Base-by-base conservation (phyloP, 176 grass and related monocot species). In the Neostapfia colusana region DNA sequence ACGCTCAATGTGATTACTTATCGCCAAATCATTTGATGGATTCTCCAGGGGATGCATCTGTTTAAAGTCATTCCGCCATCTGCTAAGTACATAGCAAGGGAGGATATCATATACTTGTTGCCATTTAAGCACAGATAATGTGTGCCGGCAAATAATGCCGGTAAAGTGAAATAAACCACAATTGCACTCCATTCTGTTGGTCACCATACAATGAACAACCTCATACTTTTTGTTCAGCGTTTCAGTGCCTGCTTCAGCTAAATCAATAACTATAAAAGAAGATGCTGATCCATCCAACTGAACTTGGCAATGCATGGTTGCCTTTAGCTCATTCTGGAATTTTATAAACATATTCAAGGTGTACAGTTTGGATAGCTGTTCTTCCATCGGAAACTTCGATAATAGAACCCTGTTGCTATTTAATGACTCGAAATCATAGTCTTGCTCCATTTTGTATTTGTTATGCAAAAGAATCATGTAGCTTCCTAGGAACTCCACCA, bases 61-160 rank as follows among this genome's bases (percentile, higher is more conserved):
- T 51, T 87, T 93, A 78, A 68, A 93, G 65, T 93, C 85, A 65
- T 26, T 77, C 62, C 85, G 83, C 91, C 87, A 90, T 57, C 91
- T 89, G 42, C 79, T 73, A 69, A 93, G 85, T 43, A 90, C 82
- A 71, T 90, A 93, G 46, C 85, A 78, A 51, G 75, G 70, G 61
- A 72, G 85, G 41, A 93, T 81, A 69, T 93, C 87, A 38, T 85
- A 88, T 17, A 85, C 65, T 73, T 90, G 87, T 63, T 93, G 87
- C 60, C 70, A 87, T 81, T 84, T 93, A 70, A 90, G 72, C 48
- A 93, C 87, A 56, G 82, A 82, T 73, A 93, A 80, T 49, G 75
- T 70, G 74, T 93, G 91, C 68, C 91, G 76, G 62, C 91, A 93
- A 65, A 93, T 50, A 26, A 93, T 93, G 31, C 91, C 91, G 51